These are phyloP conservation scores for Diplodia corticola DNA, from an alignment of 2,329 filamentous ascomycete genomes.

Conservation along the genomic window DNA sequence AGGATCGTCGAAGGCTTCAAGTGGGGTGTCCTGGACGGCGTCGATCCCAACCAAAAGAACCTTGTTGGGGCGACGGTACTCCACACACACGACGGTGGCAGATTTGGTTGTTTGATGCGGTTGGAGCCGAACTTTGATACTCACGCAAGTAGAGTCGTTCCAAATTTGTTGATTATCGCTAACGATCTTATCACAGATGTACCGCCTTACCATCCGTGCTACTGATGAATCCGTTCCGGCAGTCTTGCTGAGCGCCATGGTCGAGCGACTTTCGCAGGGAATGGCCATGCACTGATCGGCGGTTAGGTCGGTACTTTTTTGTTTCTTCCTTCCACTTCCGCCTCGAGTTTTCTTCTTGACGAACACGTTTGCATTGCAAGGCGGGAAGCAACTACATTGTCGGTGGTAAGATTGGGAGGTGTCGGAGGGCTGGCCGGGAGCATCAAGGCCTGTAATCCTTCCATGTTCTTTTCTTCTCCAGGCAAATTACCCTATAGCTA, in stretches of 20 bases:
- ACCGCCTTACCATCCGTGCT: slow-evolving; percentile 87
- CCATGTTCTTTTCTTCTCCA: not conserved
- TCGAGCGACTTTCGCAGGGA: slow-evolving; percentile 70
- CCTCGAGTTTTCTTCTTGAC: not conserved
- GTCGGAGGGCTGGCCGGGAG: not conserved
- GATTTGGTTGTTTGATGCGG: slow-evolving; percentile 90
- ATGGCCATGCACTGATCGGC: slow-evolving; percentile 7
- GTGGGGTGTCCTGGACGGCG: slow-evolving; percentile 80
- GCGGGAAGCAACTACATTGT: not conserved
- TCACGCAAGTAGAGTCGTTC: slow-evolving; percentile 64
- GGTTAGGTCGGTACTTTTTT: not conserved
- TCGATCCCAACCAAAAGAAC: slow-evolving; percentile 92
- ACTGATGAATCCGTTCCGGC: slow-evolving; percentile 87
- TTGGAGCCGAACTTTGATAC: slow-evolving; percentile 92
- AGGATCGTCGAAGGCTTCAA: slow-evolving; percentile 79
- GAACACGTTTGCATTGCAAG: slow-evolving; percentile 1
- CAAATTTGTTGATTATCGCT: not conserved
- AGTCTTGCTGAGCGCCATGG: slow-evolving; percentile 81
- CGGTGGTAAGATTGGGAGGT: not conserved
- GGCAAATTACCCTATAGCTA: slow-evolving; percentile 1
- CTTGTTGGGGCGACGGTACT: slow-evolving; percentile 87
- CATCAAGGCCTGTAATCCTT: not conserved
- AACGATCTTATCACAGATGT: slow-evolving; percentile 66
- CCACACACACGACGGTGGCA: slow-evolving; percentile 74
- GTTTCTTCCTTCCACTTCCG: not conserved